Percentiles rank a stretch among this genome's conserved stretches.
These are phyloP conservation scores for Syncephalastrum contaminatum DNA, from an alignment of 371 early-diverging fungal species.

Conservation along the genomic window DNA sequence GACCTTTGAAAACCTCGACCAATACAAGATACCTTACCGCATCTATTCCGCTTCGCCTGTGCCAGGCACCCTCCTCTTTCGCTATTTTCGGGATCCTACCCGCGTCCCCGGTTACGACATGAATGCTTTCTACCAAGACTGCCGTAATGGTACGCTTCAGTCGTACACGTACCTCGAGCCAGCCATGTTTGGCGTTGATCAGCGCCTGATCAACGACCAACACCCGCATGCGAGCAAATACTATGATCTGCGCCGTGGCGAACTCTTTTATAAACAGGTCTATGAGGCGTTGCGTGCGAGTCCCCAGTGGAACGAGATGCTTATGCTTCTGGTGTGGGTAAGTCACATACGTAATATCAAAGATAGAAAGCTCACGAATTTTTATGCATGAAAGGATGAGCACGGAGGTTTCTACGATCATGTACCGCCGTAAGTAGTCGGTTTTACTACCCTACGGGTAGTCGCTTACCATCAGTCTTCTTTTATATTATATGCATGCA, in stretches of 20 bases:
- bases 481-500: not conserved
- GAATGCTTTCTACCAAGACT: constrained; percentile 15
- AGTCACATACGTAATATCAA: not conserved
- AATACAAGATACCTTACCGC: constrained; percentile 8
- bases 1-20: constrained; percentile 13
- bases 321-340: constrained; percentile 17
- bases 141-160: constrained; percentile 12
- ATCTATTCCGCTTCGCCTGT: constrained; percentile 19
- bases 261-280: constrained; percentile 17
- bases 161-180: constrained; percentile 18
- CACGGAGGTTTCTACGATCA: constrained; percentile 25
- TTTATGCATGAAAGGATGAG: constrained; percentile 12
- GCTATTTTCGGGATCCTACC: constrained; percentile 16
- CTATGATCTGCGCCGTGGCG: constrained; percentile 22
- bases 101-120: constrained; percentile 9
- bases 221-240: constrained; percentile 19
- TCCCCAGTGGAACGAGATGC: constrained; percentile 19
- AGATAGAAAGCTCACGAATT: not conserved
- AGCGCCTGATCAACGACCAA: constrained; percentile 18
- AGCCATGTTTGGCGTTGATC: constrained; percentile 19
- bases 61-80: constrained; percentile 14
- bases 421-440: constrained; percentile 10
- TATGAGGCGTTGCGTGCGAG: constrained; percentile 18
- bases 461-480: too few species aligned
- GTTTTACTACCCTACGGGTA: not conserved